A percentile compares a stretch with the other conserved stretches of the same genome.
Evolutionary conservation across 1,139 yeast genomes (phyloP).

Genomic region (Hansenula sp.): DNA sequence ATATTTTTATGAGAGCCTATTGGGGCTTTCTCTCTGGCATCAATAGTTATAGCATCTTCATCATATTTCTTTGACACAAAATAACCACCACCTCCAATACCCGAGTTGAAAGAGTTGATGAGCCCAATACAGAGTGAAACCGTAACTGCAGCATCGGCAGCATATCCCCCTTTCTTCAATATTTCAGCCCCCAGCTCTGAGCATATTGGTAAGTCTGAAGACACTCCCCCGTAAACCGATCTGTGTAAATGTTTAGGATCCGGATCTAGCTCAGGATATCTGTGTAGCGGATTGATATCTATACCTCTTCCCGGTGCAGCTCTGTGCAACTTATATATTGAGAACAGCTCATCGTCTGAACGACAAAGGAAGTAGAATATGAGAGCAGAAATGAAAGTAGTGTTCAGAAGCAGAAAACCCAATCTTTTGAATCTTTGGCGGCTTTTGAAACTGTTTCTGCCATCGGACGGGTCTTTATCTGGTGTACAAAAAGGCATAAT

Average conservation of each 20-base stretch:
- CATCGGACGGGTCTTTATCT: no score
- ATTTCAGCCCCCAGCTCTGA: constrained; percentile 20
- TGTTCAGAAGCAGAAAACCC: no score
- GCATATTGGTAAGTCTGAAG: constrained; percentile 22
- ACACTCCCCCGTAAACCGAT: constrained; percentile 19
- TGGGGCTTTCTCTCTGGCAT: constrained; percentile 91
- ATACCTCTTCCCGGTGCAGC: constrained; percentile 20
- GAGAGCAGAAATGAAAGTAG: no score
- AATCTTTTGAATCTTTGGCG: no score
- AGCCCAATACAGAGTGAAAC: constrained; percentile 87
- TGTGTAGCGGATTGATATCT: constrained; percentile 17
- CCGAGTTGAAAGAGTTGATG: constrained; percentile 77
- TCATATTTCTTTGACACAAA: constrained; percentile 50
- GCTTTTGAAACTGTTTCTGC: no score
- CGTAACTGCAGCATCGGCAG: constrained; percentile 92
- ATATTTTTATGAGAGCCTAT: constrained; percentile 54
- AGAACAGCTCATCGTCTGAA: not conserved
- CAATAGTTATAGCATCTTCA: constrained; percentile 57
- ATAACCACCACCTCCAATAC: constrained; percentile 92
- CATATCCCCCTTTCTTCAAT: constrained; percentile 31
- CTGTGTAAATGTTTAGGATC: constrained; percentile 16
- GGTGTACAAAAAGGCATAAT: no score
- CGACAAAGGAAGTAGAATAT: no score
- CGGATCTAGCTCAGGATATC: constrained; percentile 20
- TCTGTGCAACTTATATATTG: not conserved